Conservation (phyloP, 2,329 filamentous ascomycete genomes). For the Pseudogymnoascus sp. region DNA sequence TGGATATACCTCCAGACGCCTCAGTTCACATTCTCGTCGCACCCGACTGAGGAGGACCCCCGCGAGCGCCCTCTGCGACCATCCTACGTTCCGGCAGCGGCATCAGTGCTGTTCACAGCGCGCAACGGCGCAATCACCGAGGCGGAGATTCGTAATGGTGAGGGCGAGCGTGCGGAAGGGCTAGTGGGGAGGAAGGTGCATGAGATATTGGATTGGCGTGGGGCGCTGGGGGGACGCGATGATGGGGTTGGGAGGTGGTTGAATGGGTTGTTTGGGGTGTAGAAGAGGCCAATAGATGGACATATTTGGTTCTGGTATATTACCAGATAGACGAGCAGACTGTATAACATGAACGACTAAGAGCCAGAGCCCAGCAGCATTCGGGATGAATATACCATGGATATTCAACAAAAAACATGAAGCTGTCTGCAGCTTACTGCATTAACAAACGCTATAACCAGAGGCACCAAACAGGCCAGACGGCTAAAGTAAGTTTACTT, state of each 20-base stretch:
- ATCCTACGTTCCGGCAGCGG: constrained; percentile 39
- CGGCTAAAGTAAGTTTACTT: neutral
- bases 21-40: constrained; percentile 64
- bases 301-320: neutral
- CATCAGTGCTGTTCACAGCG: constrained; percentile 24
- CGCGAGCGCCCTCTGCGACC: constrained; percentile 47
- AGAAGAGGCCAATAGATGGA: neutral
- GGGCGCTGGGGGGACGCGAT: constrained; percentile 12
- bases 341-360: neutral
- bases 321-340: neutral
- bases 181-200: constrained; percentile 36
- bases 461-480: neutral
- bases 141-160: constrained; percentile 8
- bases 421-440: neutral
- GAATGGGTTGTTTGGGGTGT: constrained; percentile 5
- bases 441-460: neutral
- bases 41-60: constrained; percentile 47
- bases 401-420: neutral
- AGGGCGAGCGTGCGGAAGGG: neutral
- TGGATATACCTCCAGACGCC: constrained; percentile 88
- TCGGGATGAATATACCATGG: too few relatives aligned
- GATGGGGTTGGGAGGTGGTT: constrained; percentile 1
- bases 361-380: too few relatives aligned
- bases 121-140: constrained; percentile 21
- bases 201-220: constrained; percentile 38